Evolutionary conservation across 179 eudicot genomes (phyloP).

Genomic region (Vitellaria paradoxa): DNA sequence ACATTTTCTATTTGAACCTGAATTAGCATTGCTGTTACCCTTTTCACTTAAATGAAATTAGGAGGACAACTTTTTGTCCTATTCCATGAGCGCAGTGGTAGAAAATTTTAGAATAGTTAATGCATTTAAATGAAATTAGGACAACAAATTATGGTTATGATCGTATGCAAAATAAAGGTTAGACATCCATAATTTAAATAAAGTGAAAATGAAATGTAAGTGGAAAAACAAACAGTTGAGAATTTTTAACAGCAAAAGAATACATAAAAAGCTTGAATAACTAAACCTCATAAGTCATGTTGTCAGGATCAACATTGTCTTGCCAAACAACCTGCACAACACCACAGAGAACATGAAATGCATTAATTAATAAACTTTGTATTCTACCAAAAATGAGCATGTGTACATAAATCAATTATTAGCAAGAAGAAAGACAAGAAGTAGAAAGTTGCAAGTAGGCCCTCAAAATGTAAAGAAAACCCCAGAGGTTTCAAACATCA

Average conservation of each 20-base stretch:
- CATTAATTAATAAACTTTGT: conserved; percentile 12
- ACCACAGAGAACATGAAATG: conserved; percentile 9
- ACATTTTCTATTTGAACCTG: background rate
- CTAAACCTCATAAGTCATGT: conserved; percentile 91
- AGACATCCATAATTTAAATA: background rate
- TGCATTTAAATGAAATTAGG: background rate
- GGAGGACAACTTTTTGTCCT: too few species aligned
- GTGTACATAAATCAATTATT: background rate
- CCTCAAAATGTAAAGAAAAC: background rate
- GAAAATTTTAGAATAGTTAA: background rate
- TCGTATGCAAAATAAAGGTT: background rate
- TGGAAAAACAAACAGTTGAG: background rate
- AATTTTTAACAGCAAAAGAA: background rate
- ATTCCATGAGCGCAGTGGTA: background rate
- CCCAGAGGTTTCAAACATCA: background rate
- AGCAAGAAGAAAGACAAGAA: background rate
- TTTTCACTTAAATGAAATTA: too few species aligned
- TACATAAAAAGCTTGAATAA: background rate
- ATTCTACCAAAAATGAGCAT: background rate
- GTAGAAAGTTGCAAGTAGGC: background rate
- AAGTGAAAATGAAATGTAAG: background rate
- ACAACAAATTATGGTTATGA: background rate
- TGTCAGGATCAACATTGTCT: conserved; percentile 84
- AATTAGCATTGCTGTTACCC: background rate
- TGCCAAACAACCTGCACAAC: conserved; percentile 75